phyloP scores from a whole-genome alignment of 192 early-diverging fungal species.

The Lobosporangium transversale region DNA sequence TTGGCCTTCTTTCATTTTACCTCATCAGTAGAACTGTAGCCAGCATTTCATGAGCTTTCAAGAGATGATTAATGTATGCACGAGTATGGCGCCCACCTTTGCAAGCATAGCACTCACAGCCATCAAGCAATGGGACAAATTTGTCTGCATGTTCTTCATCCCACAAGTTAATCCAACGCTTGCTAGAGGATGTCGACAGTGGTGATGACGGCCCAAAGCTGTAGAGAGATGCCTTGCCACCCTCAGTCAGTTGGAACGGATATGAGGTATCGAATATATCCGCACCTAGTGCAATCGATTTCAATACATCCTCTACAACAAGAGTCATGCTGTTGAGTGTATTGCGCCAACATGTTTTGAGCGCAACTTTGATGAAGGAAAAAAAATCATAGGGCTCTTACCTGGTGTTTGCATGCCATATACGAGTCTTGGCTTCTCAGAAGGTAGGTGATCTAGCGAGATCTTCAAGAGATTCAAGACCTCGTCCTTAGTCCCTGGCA shows the following conservation, averaged over 20 bases:
- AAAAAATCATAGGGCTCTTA: slow-evolving; percentile 9
- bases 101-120: slow-evolving; percentile 76
- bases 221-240: slow-evolving; percentile 73
- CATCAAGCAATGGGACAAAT: slow-evolving; percentile 68
- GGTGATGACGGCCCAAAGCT: slow-evolving; percentile 46
- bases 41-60: slow-evolving; percentile 81
- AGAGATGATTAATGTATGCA: slow-evolving; percentile 79
- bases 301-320: slow-evolving; percentile 59
- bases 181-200: neutral
- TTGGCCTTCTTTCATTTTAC: slow-evolving; percentile 25
- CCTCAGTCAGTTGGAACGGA: slow-evolving; percentile 68
- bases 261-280: slow-evolving; percentile 82
- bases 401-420: slow-evolving; percentile 66
- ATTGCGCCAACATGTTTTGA: too few species aligned
- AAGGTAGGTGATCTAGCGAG: slow-evolving; percentile 60
- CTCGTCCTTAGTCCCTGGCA: slow-evolving; percentile 44
- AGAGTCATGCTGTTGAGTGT: neutral
- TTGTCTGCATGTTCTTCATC: slow-evolving; percentile 63
- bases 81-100: slow-evolving; percentile 66
- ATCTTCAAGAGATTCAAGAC: slow-evolving; percentile 52
- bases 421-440: slow-evolving; percentile 63
- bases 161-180: slow-evolving; percentile 66
- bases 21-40: slow-evolving; percentile 77
- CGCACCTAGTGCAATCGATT: slow-evolving; percentile 63
- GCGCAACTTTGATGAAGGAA: too few species aligned